phyloP scores from a whole-genome alignment of 371 early-diverging fungal species.

The Actinomucor elegans region DNA sequence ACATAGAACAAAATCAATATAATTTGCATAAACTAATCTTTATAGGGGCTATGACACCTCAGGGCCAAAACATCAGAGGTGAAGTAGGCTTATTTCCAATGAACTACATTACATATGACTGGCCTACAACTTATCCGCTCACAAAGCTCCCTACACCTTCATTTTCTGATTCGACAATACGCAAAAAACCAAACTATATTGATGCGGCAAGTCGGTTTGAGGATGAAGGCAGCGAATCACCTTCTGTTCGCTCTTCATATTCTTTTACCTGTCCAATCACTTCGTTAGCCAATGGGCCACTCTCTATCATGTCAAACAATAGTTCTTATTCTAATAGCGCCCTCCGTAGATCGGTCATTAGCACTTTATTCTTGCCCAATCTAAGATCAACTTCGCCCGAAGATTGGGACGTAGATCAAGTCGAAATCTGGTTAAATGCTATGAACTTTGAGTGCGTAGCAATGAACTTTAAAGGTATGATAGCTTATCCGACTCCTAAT shows the following conservation, averaged over 20 bases:
- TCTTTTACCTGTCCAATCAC: constrained; percentile 3
- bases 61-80: constrained; percentile 53
- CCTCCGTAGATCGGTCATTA: constrained; percentile 4
- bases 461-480: constrained; percentile 58
- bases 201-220: background rate
- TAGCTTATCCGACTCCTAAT: background rate
- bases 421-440: constrained; percentile 58
- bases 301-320: background rate
- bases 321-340: background rate
- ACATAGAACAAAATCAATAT: constrained; percentile 33
- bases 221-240: background rate
- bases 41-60: too few species aligned
- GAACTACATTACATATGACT: constrained; percentile 72
- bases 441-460: constrained; percentile 56
- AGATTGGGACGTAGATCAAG: constrained; percentile 61
- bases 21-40: constrained; percentile 52
- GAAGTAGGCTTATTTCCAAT: constrained; percentile 71
- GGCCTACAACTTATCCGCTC: constrained; percentile 33
- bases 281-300: background rate
- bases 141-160: constrained; percentile 15
- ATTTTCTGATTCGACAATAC: background rate
- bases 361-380: constrained; percentile 11
- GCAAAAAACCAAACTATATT: background rate
- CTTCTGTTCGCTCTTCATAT: constrained; percentile 3
- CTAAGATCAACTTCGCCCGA: constrained; percentile 24